Conservation (phyloP, 495 filamentous ascomycete species). For the Hypoxylon fragiforme region DNA sequence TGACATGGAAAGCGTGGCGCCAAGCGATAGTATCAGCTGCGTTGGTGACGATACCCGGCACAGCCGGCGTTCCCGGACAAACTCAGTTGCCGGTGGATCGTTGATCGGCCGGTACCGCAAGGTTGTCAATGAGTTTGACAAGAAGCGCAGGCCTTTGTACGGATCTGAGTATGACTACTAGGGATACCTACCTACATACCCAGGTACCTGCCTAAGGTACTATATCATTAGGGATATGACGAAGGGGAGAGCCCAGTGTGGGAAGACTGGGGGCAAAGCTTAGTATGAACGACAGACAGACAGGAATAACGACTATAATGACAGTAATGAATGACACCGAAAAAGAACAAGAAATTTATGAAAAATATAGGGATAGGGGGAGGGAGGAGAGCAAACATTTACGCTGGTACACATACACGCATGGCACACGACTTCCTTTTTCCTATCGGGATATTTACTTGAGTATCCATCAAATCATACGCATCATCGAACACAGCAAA, state of each 20-base stretch:
- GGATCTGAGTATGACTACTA: slow-evolving; percentile 17
- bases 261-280: neutral
- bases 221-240: too few relatives aligned
- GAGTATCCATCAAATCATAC: too few relatives aligned
- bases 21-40: slow-evolving; percentile 61
- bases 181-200: neutral
- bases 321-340: neutral
- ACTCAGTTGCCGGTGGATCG: slow-evolving; percentile 7
- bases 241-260: too few relatives aligned
- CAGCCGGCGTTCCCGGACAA: slow-evolving; percentile 1
- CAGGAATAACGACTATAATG: neutral
- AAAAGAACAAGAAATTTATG: neutral
- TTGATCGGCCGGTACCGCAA: slow-evolving; percentile 20
- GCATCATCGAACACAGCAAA: too few relatives aligned
- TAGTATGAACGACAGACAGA: too few relatives aligned
- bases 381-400: neutral
- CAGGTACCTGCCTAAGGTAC: too few relatives aligned
- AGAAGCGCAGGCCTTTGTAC: slow-evolving; percentile 21
- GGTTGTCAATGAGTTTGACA: slow-evolving; percentile 27
- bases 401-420: neutral
- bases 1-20: slow-evolving; percentile 41
- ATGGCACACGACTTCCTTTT: neutral
- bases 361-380: neutral
- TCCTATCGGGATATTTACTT: too few relatives aligned
- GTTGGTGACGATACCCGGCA: slow-evolving; percentile 45